Conservation (phyloP, 345 rosid genomes). For the Litchi chinensis region DNA sequence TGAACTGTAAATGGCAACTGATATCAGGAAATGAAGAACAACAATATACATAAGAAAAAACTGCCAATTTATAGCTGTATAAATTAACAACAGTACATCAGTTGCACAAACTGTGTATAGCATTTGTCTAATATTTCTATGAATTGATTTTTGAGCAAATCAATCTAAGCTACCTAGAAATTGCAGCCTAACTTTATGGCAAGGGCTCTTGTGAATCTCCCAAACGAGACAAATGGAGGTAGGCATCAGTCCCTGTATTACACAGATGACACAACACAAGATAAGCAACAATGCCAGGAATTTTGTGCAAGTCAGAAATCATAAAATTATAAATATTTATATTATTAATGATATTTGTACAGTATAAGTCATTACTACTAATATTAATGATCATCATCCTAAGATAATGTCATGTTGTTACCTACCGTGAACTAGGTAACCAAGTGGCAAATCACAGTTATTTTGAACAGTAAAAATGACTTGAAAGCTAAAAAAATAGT, state of each 20-base stretch:
- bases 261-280: not conserved
- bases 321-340: too few relatives aligned
- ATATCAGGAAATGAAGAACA: not conserved
- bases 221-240: conserved; percentile 68
- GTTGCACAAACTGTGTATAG: not conserved
- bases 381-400: too few relatives aligned
- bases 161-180: too few relatives aligned
- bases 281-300: not conserved
- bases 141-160: not conserved
- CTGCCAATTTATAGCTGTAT: conserved; percentile 18
- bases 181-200: conserved; percentile 42
- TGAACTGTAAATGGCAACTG: not conserved
- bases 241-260: conserved; percentile 79
- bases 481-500: not conserved
- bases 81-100: conserved; percentile 16
- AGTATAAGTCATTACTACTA: not conserved
- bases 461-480: not conserved
- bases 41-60: not conserved
- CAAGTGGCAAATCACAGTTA: too few relatives aligned
- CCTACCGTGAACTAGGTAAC: too few relatives aligned
- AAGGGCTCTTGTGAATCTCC: conserved; percentile 79
- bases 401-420: too few relatives aligned
- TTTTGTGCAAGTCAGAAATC: too few relatives aligned
- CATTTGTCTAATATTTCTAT: not conserved
- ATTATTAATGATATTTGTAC: too few relatives aligned